phyloP scores from a whole-genome alignment of 352 stramenopile genomes.

The Plasmopara halstedii region DNA sequence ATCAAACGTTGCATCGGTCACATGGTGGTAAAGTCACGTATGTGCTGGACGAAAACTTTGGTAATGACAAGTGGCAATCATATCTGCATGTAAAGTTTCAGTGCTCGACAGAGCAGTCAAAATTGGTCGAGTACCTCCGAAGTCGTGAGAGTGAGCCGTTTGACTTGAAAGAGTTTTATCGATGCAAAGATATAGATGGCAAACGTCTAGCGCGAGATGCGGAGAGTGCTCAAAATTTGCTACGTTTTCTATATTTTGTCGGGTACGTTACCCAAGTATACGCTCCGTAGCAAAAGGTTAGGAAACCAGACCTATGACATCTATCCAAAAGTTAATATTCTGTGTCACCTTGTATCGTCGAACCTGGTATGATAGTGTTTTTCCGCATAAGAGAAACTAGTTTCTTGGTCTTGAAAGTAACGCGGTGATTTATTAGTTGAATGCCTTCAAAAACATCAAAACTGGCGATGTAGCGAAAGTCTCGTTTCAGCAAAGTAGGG shows the following conservation, averaged over 20 bases:
- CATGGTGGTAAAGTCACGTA: conserved; percentile 19
- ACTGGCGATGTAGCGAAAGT: conserved; percentile 41
- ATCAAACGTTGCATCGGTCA: conserved; percentile 2
- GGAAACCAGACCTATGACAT: too few species aligned
- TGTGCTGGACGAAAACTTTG: conserved; percentile 27
- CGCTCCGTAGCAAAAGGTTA: conserved; percentile 3
- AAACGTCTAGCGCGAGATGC: conserved; percentile 7
- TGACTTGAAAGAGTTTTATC: conserved; percentile 20
- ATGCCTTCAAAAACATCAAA: conserved; percentile 50
- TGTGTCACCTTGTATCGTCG: neutral
- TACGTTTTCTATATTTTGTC: conserved; percentile 43
- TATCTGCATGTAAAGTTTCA: conserved; percentile 42
- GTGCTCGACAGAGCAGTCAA: conserved; percentile 36
- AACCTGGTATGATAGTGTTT: conserved; percentile 3
- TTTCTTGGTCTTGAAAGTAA: conserved; percentile 42
- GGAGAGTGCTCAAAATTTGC: conserved; percentile 29
- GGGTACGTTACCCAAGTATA: conserved; percentile 42
- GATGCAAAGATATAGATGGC: neutral
- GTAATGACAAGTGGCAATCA: conserved; percentile 17
- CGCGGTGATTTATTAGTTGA: conserved; percentile 19
- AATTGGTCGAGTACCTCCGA: conserved; percentile 52
- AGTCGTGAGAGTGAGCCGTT: conserved; percentile 11
- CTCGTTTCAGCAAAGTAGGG: conserved; percentile 19
- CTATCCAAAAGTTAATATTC: too few species aligned
- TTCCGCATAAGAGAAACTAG: conserved; percentile 57